phyloP scores from a whole-genome alignment of 768 basidiomycete genomes.

The Termitomyces sp. region DNA sequence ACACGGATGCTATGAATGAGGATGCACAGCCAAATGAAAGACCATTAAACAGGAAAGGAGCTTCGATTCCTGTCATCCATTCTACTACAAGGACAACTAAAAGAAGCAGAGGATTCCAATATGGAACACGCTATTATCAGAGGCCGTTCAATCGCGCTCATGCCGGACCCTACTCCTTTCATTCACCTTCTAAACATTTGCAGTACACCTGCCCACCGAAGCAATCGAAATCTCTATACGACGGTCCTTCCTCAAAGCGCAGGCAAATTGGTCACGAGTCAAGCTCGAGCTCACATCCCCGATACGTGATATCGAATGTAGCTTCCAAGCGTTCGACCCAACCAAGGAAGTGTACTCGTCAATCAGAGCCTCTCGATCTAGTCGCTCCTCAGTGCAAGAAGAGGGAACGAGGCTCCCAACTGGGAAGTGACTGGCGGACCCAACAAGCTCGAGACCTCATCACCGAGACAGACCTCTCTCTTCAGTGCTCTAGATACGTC shows the following conservation, averaged over 20 bases:
- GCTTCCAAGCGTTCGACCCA: background rate
- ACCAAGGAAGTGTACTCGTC: background rate
- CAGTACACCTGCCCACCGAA: background rate
- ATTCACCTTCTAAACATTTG: background rate
- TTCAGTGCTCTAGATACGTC: constrained; percentile 1
- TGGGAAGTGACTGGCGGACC: constrained; percentile 3
- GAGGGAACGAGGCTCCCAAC: constrained; percentile 1
- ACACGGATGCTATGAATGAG: constrained; percentile 15
- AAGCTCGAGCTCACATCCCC: background rate
- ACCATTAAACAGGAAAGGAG: constrained; percentile 7
- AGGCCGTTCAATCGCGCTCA: background rate
- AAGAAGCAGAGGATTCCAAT: background rate
- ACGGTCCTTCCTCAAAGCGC: constrained; percentile 2
- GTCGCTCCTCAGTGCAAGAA: constrained; percentile 8
- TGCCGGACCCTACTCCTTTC: background rate
- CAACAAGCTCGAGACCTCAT: constrained; percentile 2
- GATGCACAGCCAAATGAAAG: constrained; percentile 17
- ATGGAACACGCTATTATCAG: background rate
- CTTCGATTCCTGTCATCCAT: constrained; percentile 8
- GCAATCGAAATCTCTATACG: background rate
- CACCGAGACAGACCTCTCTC: background rate
- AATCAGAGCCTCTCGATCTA: constrained; percentile 2
- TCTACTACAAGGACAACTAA: background rate
- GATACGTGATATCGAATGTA: background rate
- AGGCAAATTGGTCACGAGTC: constrained; percentile 1